phyloP scores from a whole-genome alignment of 2,329 filamentous ascomycete genomes.

The Uncinocarpus reesii region DNA sequence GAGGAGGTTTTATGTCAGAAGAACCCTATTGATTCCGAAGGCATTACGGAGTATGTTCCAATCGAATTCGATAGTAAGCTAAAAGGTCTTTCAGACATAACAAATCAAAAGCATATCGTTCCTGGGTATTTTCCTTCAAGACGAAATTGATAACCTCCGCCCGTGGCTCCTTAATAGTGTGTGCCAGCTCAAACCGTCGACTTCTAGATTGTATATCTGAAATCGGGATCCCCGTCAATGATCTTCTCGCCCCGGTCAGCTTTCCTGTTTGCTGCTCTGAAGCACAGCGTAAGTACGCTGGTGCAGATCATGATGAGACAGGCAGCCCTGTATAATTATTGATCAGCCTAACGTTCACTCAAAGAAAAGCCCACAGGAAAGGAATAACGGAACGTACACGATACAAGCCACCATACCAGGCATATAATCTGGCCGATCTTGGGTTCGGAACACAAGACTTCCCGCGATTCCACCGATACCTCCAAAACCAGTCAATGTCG shows the following conservation, averaged over 20 bases:
- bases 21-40: too few species aligned
- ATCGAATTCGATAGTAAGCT: too few species aligned
- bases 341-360: not conserved
- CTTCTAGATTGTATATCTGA: conserved; percentile 13
- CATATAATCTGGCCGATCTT: conserved; percentile 15
- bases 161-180: too few species aligned
- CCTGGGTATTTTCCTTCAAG: too few species aligned
- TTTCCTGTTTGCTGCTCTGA: conserved; percentile 10
- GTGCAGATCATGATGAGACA: conserved; percentile 1
- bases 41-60: too few species aligned
- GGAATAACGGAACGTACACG: conserved; percentile 8
- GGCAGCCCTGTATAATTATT: not conserved
- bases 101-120: too few species aligned
- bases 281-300: conserved; percentile 6
- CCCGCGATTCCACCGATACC: conserved; percentile 65
- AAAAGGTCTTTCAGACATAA: too few species aligned
- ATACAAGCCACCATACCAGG: conserved; percentile 15
- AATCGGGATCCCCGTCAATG: conserved; percentile 4
- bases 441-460: conserved; percentile 53
- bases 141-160: too few species aligned
- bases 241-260: conserved; percentile 12
- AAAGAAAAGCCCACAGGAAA: not conserved
- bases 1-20: too few species aligned
- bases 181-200: not conserved
- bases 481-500: conserved; percentile 61